phyloP scores from a whole-genome alignment of 257 asterid genomes.

The Knoxia roxburghii region DNA sequence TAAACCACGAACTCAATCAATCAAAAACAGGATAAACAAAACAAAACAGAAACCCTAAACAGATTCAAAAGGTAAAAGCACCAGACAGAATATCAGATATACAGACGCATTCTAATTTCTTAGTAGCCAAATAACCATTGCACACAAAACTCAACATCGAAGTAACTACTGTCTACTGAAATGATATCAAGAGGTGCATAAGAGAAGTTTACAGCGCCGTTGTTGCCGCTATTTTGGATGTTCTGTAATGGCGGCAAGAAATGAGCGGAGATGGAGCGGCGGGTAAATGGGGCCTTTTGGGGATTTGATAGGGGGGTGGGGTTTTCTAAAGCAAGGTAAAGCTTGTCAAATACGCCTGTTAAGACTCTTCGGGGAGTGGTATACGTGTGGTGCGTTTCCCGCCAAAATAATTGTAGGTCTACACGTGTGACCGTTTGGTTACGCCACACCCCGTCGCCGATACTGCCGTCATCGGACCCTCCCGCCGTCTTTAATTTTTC shows the following conservation, averaged over 20 bases:
- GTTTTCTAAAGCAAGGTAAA: conserved; percentile 15
- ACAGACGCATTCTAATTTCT: not conserved
- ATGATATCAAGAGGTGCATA: too few relatives aligned
- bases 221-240: not conserved
- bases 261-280: not conserved
- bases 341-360: conserved; percentile 29
- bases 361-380: conserved; percentile 6
- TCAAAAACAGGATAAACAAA: not conserved
- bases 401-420: conserved; percentile 29
- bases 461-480: too few relatives aligned
- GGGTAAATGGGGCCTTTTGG: not conserved
- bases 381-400: too few relatives aligned
- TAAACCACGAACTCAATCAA: not conserved
- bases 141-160: not conserved
- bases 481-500: too few relatives aligned
- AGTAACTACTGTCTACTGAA: too few relatives aligned
- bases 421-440: not conserved
- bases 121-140: not conserved
- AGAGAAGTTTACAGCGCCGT: not conserved
- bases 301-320: not conserved
- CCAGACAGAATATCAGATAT: not conserved
- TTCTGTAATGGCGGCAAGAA: not conserved
- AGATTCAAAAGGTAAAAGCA: not conserved
- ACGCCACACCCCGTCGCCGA: not conserved
- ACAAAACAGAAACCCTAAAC: not conserved